A percentile compares a stretch with the other conserved stretches of the same genome.
Conservation (phyloP, 345 rosid species). For the Schrenkiella parvula region DNA sequence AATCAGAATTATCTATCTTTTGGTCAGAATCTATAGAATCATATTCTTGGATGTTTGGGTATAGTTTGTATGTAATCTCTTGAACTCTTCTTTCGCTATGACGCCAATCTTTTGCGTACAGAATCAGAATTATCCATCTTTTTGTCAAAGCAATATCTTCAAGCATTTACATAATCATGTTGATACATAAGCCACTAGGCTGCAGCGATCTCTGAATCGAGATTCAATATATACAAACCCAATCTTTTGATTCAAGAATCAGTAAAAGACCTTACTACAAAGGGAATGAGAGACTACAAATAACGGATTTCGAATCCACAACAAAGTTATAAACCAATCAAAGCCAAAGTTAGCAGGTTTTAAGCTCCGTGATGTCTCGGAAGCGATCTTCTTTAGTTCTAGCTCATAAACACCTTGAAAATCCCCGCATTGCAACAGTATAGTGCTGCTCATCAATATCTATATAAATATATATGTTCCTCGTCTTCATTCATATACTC, state of each 20-base stretch:
- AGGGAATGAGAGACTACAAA: background rate
- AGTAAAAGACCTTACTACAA: slow-evolving; percentile 20
- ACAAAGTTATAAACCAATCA: background rate
- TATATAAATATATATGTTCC: background rate
- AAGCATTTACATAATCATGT: slow-evolving; percentile 17
- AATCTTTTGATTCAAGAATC: background rate
- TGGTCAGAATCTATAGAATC: no score
- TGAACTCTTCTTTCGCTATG: background rate
- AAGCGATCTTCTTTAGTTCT: slow-evolving; percentile 5
- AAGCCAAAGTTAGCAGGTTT: background rate
- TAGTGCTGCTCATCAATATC: slow-evolving; percentile 11
- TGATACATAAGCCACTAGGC: slow-evolving; percentile 15
- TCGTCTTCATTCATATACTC: slow-evolving; percentile 49
- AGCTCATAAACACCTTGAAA: slow-evolving; percentile 11
- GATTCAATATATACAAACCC: slow-evolving; percentile 21
- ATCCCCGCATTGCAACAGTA: background rate
- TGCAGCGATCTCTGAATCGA: slow-evolving; percentile 15
- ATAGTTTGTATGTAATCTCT: background rate
- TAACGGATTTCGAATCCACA: background rate
- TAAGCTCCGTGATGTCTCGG: background rate
- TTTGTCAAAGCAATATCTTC: background rate
- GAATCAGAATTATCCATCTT: background rate
- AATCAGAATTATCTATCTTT: no score
- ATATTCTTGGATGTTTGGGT: background rate
- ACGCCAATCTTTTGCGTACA: background rate